Percentiles rank a stretch among this genome's conserved stretches.
These are phyloP conservation scores for Sugiyamaella paludigena DNA, from an alignment of 1,139 yeast genomes.

Conservation along the genomic window DNA sequence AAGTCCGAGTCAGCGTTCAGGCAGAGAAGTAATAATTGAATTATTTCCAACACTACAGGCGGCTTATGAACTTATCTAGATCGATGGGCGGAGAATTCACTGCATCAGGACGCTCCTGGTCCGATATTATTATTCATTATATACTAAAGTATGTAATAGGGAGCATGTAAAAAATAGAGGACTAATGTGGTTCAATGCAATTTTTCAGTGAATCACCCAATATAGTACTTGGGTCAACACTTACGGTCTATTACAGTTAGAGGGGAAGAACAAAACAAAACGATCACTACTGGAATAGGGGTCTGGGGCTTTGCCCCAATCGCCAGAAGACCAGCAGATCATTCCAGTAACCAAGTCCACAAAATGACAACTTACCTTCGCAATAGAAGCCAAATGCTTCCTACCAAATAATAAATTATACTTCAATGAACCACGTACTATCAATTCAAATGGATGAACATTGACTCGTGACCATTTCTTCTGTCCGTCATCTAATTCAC, in stretches of 20 bases:
- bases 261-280: not conserved
- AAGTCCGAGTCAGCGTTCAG: no score
- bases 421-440: constrained; percentile 76
- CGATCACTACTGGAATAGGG: not conserved
- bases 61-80: no score
- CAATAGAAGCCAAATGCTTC: constrained; percentile 30
- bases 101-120: no score
- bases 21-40: no score
- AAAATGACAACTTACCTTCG: constrained; percentile 21
- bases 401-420: constrained; percentile 65
- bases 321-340: not conserved
- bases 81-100: no score
- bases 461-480: constrained; percentile 74
- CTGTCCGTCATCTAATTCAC: constrained; percentile 37
- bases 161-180: constrained; percentile 7
- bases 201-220: not conserved
- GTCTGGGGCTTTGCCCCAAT: constrained; percentile 1
- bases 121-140: no score
- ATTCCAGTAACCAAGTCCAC: no score
- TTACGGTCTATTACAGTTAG: constrained; percentile 7
- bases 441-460: constrained; percentile 80
- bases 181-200: not conserved
- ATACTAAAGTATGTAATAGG: not conserved
- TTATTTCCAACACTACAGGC: no score
- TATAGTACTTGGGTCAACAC: constrained; percentile 10